A percentile compares a stretch with the other conserved stretches of the same genome.
Evolutionary conservation across 1,284 basidiomycete genomes (phyloP).

Genomic region (Stereum hirsutum): DNA sequence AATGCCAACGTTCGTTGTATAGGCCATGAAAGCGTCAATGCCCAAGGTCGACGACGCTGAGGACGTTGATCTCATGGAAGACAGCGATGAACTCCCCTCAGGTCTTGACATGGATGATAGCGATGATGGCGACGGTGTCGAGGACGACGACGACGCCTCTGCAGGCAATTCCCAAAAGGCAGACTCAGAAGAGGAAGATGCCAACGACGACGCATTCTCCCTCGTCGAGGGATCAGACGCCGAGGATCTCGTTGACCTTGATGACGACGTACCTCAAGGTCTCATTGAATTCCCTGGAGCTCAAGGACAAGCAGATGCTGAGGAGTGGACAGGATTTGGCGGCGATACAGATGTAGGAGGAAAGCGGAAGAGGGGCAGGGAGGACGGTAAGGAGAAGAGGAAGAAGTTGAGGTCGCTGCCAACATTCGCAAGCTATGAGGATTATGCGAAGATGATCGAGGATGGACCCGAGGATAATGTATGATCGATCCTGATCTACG

Average conservation of each 20-base stretch:
- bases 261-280: conserved; percentile 40
- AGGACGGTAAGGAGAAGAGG: conserved; percentile 46
- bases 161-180: too few species aligned
- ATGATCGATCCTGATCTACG: too few species aligned
- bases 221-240: conserved; percentile 62
- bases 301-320: conserved; percentile 29
- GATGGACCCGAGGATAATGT: conserved; percentile 70
- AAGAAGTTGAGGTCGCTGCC: conserved; percentile 73
- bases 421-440: conserved; percentile 91
- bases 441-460: conserved; percentile 91
- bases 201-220: conserved; percentile 34
- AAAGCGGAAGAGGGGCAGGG: conserved; percentile 35
- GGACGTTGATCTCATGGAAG: conserved; percentile 22
- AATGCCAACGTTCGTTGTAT: too few species aligned
- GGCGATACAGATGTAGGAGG: conserved; percentile 16
- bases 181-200: conserved; percentile 21
- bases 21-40: conserved; percentile 84
- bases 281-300: conserved; percentile 53
- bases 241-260: conserved; percentile 54
- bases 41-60: conserved; percentile 35
- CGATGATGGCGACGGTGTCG: conserved; percentile 19
- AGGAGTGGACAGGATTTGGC: conserved; percentile 48
- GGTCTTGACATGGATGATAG: conserved; percentile 13
- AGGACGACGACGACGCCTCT: conserved; percentile 20
- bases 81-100: conserved; percentile 18